phyloP scores from a whole-genome alignment of 2,329 filamentous ascomycete genomes.

The Beauveria bassiana region DNA sequence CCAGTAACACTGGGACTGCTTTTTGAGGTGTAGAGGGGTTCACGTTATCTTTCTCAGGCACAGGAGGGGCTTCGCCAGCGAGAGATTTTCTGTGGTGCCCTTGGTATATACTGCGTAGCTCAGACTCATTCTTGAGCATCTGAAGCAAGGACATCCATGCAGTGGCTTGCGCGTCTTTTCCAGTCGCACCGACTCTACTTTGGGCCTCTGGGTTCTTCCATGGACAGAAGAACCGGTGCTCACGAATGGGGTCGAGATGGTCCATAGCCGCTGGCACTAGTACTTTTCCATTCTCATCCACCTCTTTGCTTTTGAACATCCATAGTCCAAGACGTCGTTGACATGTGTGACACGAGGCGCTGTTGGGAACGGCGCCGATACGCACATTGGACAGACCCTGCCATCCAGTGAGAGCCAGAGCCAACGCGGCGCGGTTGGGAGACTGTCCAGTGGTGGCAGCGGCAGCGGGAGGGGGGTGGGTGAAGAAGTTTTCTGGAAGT shows the following conservation, averaged over 20 bases:
- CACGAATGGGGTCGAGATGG: slow-evolving; percentile 58
- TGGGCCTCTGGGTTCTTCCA: slow-evolving; percentile 64
- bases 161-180: slow-evolving; percentile 30
- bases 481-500: slow-evolving; percentile 49
- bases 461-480: slow-evolving; percentile 30
- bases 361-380: slow-evolving; percentile 57
- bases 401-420: slow-evolving; percentile 69
- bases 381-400: slow-evolving; percentile 51
- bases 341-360: slow-evolving; percentile 77
- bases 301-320: slow-evolving; percentile 78
- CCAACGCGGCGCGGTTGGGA: slow-evolving; percentile 56
- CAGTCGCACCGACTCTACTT: slow-evolving; percentile 30
- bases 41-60: slow-evolving; percentile 14
- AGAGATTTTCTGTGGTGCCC: slow-evolving; percentile 22
- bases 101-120: slow-evolving; percentile 35
- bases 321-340: slow-evolving; percentile 84
- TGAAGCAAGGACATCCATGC: slow-evolving; percentile 50
- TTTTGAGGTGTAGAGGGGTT: slow-evolving; percentile 17
- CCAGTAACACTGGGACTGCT: not conserved
- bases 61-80: not conserved
- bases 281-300: slow-evolving; percentile 45
- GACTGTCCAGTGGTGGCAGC: slow-evolving; percentile 14
- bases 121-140: slow-evolving; percentile 51
- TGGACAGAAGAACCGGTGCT: slow-evolving; percentile 78
- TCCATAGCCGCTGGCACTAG: slow-evolving; percentile 55